Percentiles rank a stretch among this genome's conserved stretches.
Conservation (phyloP, 306 rosid species). For the Castanea mollissima region DNA sequence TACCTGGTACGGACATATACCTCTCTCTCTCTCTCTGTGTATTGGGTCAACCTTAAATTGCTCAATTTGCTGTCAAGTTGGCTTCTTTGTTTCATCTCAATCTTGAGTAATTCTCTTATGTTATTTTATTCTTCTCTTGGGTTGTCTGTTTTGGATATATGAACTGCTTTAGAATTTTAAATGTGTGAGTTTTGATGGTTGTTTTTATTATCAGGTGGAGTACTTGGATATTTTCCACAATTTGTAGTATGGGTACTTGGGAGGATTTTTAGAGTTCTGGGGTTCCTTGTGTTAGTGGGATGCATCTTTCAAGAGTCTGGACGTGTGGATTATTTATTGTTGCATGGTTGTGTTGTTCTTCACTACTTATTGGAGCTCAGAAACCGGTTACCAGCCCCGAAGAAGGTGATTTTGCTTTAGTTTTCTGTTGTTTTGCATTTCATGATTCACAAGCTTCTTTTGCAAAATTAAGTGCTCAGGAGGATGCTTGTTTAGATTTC, state of each 20-base stretch:
- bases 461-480: neutral
- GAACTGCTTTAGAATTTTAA: too few relatives aligned
- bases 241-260: constrained; percentile 16
- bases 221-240: neutral
- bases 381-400: constrained; percentile 30
- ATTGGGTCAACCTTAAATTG: too few relatives aligned
- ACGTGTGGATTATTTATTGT: constrained; percentile 30
- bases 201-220: constrained; percentile 37
- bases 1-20: too few relatives aligned
- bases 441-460: neutral
- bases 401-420: constrained; percentile 53
- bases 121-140: too few relatives aligned
- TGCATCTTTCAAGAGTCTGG: constrained; percentile 53
- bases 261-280: constrained; percentile 26
- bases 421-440: constrained; percentile 1
- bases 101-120: neutral
- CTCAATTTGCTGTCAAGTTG: neutral
- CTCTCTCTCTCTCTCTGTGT: neutral
- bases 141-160: too few relatives aligned
- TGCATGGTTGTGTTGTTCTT: constrained; percentile 54
- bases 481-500: neutral
- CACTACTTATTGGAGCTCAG: constrained; percentile 37
- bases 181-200: neutral
- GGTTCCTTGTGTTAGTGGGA: constrained; percentile 26
- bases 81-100: neutral